Base-by-base conservation (phyloP, 768 basidiomycete species). In the Kondoa subrosea region DNA sequence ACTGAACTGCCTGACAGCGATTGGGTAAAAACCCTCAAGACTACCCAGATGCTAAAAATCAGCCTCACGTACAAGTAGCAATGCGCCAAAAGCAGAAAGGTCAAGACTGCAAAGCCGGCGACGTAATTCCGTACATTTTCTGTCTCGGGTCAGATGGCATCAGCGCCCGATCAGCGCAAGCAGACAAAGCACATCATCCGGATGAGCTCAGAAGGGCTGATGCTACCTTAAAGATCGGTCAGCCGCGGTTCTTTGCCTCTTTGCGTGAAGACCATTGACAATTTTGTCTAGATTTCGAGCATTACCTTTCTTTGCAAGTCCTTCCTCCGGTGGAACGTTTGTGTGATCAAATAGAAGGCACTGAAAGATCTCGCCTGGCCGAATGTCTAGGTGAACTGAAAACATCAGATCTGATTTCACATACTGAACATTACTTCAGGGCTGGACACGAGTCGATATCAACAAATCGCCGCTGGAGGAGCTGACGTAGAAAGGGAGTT, bases 11-110 rank as follows among this genome's bases (percentile, higher is more conserved):
- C 64, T 66, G 16, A 21, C 74, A 95, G 91, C 87, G 95, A 66
- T 81, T 99, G 66, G 89, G 95, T 16, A 97, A 96, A 80, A 89
- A 89, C 70, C 93, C 93, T 0, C 88, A 93, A 73, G 92, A 95
- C 73, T 99, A 96, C 75, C 92, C 93, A 0, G 93, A 97, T 75
- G 87, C 84, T 4, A 96, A 96, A 78, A 85, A 81, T 50, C 92
- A 92, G 73, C 95, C 95, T 1, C 95, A 99, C 74, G 93, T 97
- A 1, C 91, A 95, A 74, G 95, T 99, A 21, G 93, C 92, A 0
- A 79, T 95, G 62, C 82, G 88, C 50, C 83, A 93, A 85, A 92
- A 91, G 78, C 81, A 84, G 2, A 87, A 83, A 71, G 90, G 91
- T 33, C 84, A 83, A 3, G 84, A 83, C 14, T 88, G 90, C 0